phyloP scores from a whole-genome alignment of 2,329 filamentous ascomycete genomes.

The Tolypocladium sp. region DNA sequence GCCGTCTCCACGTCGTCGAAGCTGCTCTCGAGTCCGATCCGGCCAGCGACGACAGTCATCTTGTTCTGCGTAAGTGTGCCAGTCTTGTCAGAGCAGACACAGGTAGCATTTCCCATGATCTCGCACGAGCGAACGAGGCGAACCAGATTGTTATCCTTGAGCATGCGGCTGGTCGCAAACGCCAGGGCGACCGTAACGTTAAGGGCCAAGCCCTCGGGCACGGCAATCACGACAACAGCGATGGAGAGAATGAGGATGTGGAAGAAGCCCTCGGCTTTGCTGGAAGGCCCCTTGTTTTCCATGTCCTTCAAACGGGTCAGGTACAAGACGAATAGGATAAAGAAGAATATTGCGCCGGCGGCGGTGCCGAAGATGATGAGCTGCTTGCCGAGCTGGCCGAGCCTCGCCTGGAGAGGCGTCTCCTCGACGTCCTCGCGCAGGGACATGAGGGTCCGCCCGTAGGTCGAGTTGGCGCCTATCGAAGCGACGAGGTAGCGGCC shows the following conservation, averaged over 20 bases:
- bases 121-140: constrained; percentile 50
- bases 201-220: constrained; percentile 51
- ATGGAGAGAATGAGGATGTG: constrained; percentile 49
- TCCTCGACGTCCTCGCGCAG: constrained; percentile 68
- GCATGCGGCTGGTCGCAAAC: constrained; percentile 54
- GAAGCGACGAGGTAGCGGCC: constrained; percentile 70
- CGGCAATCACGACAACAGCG: constrained; percentile 50
- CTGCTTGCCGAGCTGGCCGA: constrained; percentile 69
- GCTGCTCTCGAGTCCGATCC: constrained; percentile 31
- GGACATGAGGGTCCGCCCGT: constrained; percentile 72
- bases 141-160: constrained; percentile 54
- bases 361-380: constrained; percentile 41
- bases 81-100: constrained; percentile 57
- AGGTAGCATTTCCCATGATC: constrained; percentile 56
- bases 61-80: constrained; percentile 56
- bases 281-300: constrained; percentile 30
- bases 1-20: constrained; percentile 25
- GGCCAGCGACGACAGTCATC: constrained; percentile 52
- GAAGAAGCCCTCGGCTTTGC: constrained; percentile 48
- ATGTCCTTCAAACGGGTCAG: constrained; percentile 20
- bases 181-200: constrained; percentile 53
- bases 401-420: constrained; percentile 68
- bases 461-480: constrained; percentile 63
- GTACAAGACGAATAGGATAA: constrained; percentile 30
- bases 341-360: constrained; percentile 32